Base-by-base conservation (phyloP, 352 stramenopile species). In the Globisporangium carolinianum region DNA sequence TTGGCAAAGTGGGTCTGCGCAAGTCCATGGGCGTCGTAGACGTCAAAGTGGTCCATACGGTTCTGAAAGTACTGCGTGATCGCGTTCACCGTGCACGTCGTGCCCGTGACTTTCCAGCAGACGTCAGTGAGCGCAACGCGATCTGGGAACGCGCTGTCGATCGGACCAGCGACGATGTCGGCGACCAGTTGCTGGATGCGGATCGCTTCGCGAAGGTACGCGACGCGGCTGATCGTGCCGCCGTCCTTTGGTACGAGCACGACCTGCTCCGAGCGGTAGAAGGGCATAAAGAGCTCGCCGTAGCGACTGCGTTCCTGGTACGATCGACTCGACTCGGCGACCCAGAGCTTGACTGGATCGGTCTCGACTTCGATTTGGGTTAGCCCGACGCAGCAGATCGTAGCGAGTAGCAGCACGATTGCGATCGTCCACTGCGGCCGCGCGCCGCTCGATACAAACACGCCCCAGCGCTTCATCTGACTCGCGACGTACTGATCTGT, bases 31-130 rank as follows among this genome's bases (percentile, higher is more conserved):
- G 73, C 61, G 18, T 75, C 71, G 45, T 87, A 87, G 36, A 86
- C 69, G 12, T 78, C 69, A 53, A 86, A 87, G 53, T 80, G 66
- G 7, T 79, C 67, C 57, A 83, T 63, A 6, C 66, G 64, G 61
- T 87, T 86, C 61, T 87, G 77, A 57, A 81, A 87, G 61, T 79
- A 85, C 62, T 87, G 75, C 0, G 75, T 86, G 62, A 87, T 86
- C 38, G 75, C 61, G 41, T 79, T 78, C 32, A 86, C 62, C 4
- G 73, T 78, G 54, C 76, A 87, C 6, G n/a, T 56, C 2, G 73
- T 82, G 8, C 72, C 72, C 1, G 75, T 84, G 2, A 67, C 68
- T 47, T 76, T 76, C 67, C 73, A 80, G 61, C 76, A 86, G 32
- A 84, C 75, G 52, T 84, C 72, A 12, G 69, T 41, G 11, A 87